Conservation (phyloP, 768 basidiomycete species). For the Rubroboletus pulcherrimus region DNA sequence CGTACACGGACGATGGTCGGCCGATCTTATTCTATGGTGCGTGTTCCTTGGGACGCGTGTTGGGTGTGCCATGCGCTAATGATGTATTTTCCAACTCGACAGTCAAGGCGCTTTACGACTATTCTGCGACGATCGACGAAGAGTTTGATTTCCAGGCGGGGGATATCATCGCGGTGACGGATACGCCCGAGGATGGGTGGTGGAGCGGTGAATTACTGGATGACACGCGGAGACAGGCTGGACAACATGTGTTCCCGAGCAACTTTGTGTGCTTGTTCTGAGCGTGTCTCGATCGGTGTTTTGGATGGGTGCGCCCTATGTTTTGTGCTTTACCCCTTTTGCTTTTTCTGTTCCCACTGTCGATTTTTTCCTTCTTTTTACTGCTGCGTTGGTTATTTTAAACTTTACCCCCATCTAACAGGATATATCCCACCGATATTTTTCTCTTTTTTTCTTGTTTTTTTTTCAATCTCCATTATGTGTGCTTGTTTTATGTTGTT, state of each 20-base stretch:
- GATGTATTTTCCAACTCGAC: neutral
- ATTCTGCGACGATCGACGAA: conserved; percentile 77
- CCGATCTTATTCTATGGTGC: conserved; percentile 86
- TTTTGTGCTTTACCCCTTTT: neutral
- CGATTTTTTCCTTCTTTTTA: neutral
- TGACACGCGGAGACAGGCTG: conserved; percentile 63
- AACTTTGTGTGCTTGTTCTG: conserved; percentile 83
- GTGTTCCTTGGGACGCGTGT: conserved; percentile 23
- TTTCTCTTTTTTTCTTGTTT: neutral
- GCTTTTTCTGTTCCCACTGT: neutral
- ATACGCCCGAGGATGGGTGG: conserved; percentile 96
- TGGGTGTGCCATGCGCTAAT: neutral
- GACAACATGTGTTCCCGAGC: conserved; percentile 81
- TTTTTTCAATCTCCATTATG: neutral
- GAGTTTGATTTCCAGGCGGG: conserved; percentile 96
- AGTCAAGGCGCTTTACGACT: conserved; percentile 92
- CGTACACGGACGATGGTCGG: conserved; percentile 78
- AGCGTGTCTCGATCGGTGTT: neutral
- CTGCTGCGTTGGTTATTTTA: neutral
- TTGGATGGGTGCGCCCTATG: neutral
- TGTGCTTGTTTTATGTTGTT: neutral
- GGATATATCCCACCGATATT: conserved; percentile 4
- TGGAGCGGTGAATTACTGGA: conserved; percentile 91
- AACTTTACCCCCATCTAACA: conserved; percentile 7
- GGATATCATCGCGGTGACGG: conserved; percentile 93